These are phyloP conservation scores for Suillus occidentalis DNA, from an alignment of 768 basidiomycete genomes.

Conservation along the genomic window DNA sequence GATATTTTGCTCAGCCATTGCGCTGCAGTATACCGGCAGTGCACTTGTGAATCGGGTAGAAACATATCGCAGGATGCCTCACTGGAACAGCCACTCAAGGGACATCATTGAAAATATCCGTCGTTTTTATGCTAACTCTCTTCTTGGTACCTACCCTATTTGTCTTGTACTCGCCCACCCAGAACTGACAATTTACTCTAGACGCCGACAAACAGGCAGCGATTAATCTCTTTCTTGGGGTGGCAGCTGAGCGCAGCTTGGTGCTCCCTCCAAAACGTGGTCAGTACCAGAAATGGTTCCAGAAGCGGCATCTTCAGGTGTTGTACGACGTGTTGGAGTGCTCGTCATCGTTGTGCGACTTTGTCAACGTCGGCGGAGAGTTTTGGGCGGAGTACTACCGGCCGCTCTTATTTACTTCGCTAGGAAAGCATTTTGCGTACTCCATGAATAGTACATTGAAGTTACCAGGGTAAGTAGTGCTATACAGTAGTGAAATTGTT, in stretches of 20 bases:
- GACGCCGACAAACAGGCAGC: conserved; percentile 97
- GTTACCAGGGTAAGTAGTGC: conserved; percentile 64
- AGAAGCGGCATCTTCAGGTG: conserved; percentile 64
- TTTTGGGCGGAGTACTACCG: conserved; percentile 92
- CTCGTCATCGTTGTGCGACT: conserved; percentile 56
- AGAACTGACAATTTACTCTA: conserved; percentile 29
- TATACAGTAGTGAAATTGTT: not conserved
- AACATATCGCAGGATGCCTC: conserved; percentile 91
- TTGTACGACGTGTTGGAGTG: conserved; percentile 70
- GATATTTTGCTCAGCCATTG: conserved; percentile 60
- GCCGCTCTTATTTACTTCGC: conserved; percentile 77
- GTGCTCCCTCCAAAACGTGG: conserved; percentile 54
- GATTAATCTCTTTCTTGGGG: conserved; percentile 95
- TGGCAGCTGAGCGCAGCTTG: conserved; percentile 50
- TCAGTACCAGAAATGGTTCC: conserved; percentile 86
- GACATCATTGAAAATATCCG: conserved; percentile 96
- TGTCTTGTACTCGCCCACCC: not conserved
- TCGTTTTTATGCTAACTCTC: conserved; percentile 91
- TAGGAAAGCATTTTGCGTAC: conserved; percentile 88
- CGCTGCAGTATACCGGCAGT: conserved; percentile 95
- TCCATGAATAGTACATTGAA: conserved; percentile 90
- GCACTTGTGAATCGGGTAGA: conserved; percentile 95
- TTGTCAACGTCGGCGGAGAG: conserved; percentile 61
- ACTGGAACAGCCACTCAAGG: conserved; percentile 96
- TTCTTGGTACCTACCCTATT: conserved; percentile 58